Percentiles rank a stretch among this genome's conserved stretches.
Conservation (phyloP, 78 protist species). For the Dictyostelium intermedium region DNA sequence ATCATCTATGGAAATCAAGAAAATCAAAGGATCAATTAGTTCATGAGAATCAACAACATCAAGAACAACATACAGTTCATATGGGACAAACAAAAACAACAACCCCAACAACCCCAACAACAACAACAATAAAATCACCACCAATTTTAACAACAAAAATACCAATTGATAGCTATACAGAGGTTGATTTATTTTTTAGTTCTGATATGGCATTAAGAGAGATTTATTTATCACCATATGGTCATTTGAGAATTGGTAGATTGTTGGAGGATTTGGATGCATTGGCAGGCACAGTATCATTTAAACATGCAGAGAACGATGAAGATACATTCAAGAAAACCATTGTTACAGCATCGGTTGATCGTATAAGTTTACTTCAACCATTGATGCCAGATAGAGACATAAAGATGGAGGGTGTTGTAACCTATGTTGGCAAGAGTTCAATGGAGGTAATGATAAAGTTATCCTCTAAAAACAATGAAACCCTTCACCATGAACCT, state of each 20-base stretch:
- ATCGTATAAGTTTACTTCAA: constrained; percentile 52
- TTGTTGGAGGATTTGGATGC: constrained; percentile 80
- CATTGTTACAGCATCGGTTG: constrained; percentile 79
- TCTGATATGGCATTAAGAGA: constrained; percentile 44
- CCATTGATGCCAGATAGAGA: constrained; percentile 69
- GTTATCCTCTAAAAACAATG: constrained; percentile 8
- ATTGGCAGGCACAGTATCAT: constrained; percentile 79
- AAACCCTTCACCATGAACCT: constrained; percentile 29
- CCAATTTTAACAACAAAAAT: constrained; percentile 9
- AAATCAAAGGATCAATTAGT: background rate
- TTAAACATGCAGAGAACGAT: constrained; percentile 77
- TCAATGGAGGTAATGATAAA: constrained; percentile 76
- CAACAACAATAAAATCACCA: background rate
- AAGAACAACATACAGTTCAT: background rate
- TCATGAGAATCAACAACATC: background rate
- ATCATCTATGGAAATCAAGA: constrained; percentile 56
- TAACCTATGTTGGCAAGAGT: constrained; percentile 69
- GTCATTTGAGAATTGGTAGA: constrained; percentile 71
- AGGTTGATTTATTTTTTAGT: constrained; percentile 55
- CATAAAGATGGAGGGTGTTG: constrained; percentile 74
- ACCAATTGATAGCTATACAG: constrained; percentile 47
- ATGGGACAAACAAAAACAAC: background rate
- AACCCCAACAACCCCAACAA: background rate
- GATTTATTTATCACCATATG: constrained; percentile 70
- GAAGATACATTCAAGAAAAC: constrained; percentile 30